Evolutionary conservation across 192 early-diverging fungal genomes (phyloP).

Genomic region (Helicostylum pulchrum): DNA sequence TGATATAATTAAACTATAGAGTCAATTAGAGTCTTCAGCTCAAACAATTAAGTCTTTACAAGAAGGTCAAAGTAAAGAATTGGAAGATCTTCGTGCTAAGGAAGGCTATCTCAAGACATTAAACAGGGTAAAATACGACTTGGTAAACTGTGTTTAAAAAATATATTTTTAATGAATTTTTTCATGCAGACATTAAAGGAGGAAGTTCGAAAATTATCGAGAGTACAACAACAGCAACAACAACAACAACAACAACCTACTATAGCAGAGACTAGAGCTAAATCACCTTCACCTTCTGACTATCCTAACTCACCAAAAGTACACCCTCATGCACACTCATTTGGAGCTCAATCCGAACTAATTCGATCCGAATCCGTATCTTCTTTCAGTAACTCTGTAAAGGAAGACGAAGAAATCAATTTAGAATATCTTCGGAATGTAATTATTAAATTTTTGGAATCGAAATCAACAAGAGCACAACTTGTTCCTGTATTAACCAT

Average conservation of each 20-base stretch:
- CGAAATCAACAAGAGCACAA: conserved; percentile 65
- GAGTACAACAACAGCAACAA: conserved; percentile 29
- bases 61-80: conserved; percentile 44
- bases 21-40: too few species aligned
- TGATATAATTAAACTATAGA: too few species aligned
- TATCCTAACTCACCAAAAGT: not conserved
- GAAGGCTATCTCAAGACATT: conserved; percentile 67
- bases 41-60: too few species aligned
- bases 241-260: conserved; percentile 20
- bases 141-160: not conserved
- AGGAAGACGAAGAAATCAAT: conserved; percentile 55
- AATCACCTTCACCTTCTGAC: conserved; percentile 4
- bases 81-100: conserved; percentile 64
- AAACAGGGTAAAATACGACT: conserved; percentile 59
- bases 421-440: conserved; percentile 75
- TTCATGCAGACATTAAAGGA: conserved; percentile 67
- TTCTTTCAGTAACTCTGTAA: not conserved
- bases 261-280: not conserved
- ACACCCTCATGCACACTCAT: conserved; percentile 1
- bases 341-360: not conserved
- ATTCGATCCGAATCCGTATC: conserved; percentile 8
- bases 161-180: not conserved
- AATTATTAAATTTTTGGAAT: conserved; percentile 72
- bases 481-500: conserved; percentile 65
- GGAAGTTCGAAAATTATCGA: conserved; percentile 68